Base-by-base conservation (phyloP, 2,329 filamentous ascomycete species). In the Paraphaeosphaeria sporulosa region DNA sequence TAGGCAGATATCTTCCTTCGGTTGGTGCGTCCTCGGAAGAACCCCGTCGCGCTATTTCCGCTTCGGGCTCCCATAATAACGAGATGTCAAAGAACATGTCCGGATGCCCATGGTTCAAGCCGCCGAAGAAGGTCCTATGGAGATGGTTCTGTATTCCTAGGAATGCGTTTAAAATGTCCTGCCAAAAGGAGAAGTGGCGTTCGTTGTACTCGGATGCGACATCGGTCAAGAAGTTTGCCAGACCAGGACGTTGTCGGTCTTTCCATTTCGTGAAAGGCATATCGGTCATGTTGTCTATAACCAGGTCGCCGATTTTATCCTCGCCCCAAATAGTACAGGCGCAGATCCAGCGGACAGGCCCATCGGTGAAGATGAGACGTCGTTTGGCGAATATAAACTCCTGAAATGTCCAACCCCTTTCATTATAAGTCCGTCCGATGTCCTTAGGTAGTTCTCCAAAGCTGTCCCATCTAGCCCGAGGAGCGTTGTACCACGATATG, bases 31-130 rank as follows among this genome's bases (percentile, higher is more conserved):
- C 19, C 7, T 13, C 4, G 8, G 25, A 13, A 17, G 44, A 27
- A 17, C 19, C 19, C 12, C 44, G 21, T 27, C 44, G 44, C 12
- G 25, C 27, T 12, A 47, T 27, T 30, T 47, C 44, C n/a, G 21
- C 3, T 13, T 47, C 23, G 21, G 44, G 44, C 19, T 27, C 44
- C 44, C 44, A 47, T 17, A 47, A 12, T 23, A 47, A 47, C 13
- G 44, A 47, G 7, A 47, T 21, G 15, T 47, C 44, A 21, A 47
- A 47, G 19, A 47, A 47, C 44, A 47, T 47, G 5, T 47, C 44
- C 10, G 44, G 44, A 47, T 47, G 44, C 15, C 44, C 44, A 30
- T 47, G 19, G 8, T 47, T 47, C 5, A 47, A 21, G 44, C 44
- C 44, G 12, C n/a, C n/a, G n/a, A 47, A 12, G 7, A 47, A 47